phyloP scores from a whole-genome alignment of 2,329 filamentous ascomycete species.

The Aspergillus quadricinctus region DNA sequence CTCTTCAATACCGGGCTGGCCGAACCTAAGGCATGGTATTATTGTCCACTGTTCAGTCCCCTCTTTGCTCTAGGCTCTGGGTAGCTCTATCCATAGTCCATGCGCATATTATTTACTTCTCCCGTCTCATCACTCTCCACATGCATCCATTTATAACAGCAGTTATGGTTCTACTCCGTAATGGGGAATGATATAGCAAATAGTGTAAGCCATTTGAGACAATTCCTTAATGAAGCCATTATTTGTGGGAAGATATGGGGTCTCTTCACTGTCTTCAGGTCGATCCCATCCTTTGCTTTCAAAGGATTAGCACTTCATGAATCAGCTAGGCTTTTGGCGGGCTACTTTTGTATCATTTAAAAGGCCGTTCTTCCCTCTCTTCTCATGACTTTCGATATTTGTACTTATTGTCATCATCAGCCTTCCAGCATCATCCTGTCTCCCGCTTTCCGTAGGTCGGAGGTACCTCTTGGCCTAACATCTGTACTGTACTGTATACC shows the following conservation, averaged over 20 bases:
- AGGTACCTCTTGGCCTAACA: neutral
- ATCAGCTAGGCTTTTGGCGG: neutral
- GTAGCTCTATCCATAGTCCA: neutral
- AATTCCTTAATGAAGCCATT: constrained; percentile 9
- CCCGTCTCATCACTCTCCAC: neutral
- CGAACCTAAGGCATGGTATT: neutral
- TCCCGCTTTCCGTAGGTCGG: neutral
- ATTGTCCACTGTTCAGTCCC: neutral
- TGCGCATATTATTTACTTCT: neutral
- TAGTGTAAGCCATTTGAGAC: constrained; percentile 18
- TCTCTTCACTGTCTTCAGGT: constrained; percentile 14
- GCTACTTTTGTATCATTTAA: neutral
- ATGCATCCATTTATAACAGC: constrained; percentile 6
- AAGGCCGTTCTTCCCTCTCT: neutral
- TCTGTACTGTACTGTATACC: neutral
- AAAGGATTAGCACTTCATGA: constrained; percentile 9
- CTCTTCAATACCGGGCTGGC: neutral
- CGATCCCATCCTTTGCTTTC: constrained; percentile 18
- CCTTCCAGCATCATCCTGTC: constrained; percentile 1
- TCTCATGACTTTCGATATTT: neutral
- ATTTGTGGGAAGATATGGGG: neutral
- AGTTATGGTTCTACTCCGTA: constrained; percentile 5
- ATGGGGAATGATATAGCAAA: constrained; percentile 1
- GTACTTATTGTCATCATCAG: constrained; percentile 3
- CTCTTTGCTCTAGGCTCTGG: neutral